Base-by-base conservation (phyloP, 1,284 basidiomycete species). In the Gomphus bonarii region DNA sequence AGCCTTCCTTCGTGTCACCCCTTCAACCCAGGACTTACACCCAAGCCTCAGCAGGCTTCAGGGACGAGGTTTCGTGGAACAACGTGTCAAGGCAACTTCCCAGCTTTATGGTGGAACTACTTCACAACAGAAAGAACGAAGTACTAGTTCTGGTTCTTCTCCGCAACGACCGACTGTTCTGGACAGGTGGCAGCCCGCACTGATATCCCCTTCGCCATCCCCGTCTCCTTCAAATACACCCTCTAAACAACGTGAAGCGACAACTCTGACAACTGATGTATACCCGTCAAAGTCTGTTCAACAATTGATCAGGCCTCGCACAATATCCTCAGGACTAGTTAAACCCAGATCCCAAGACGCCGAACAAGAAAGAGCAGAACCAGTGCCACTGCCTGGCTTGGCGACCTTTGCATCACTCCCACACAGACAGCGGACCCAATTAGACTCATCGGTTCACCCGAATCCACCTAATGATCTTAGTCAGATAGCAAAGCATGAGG, bases 1-100 rank as follows among this genome's bases (percentile, higher is more conserved):
- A 3, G 81, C 78, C 3, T 88, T 87, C 64, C 69, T 82, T 18
- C 79, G 78, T 50, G 72, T 76, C 0, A 18, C 10, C 12, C 72
- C 79, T 2, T 63, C 75, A 4, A 67, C 73, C 51, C 90, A 89
- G 64, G 86, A 88, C 54, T 78, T 80, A 4, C 88, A 87, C 1
- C 88, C 88, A 2, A 88, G 85, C 65, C 78, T 91, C 30, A 89
- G 85, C 61, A 73, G 86, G 58, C 70, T 91, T n/a, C 81, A 89
- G 63, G 88, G 88, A 7, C 80, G 88, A 46, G 88, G 88, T 1
- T 90, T 91, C 64, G 88, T 91, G 7, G 83, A 86, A 67, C 87
- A 78, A 62, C 81, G 88, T 72, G 83, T 91, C 33, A 82, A 84
- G 68, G 82, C 76, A 40, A 86, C 78, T 63, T 72, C 77, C 18